Percentiles rank a stretch among this genome's conserved stretches.
Evolutionary conservation across 352 stramenopile genomes (phyloP).

Genomic region (Discostella stelligera): DNA sequence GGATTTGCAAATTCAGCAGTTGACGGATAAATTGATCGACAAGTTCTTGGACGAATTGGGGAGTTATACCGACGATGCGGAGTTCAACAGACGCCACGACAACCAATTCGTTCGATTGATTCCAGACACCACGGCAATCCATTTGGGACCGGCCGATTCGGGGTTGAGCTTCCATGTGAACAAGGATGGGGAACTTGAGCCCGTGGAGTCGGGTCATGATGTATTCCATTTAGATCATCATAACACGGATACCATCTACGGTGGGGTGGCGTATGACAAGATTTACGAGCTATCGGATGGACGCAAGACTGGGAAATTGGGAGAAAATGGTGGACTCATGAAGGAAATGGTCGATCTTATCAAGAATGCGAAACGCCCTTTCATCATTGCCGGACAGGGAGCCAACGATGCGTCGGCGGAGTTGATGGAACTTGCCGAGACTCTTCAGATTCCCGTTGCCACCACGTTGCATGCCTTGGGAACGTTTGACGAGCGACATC

Average conservation of each 20-base stretch:
- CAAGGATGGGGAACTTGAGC: slow-evolving; percentile 37
- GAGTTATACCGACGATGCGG: slow-evolving; percentile 23
- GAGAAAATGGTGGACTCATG: slow-evolving; percentile 45
- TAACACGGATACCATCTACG: slow-evolving; percentile 59
- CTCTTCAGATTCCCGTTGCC: slow-evolving; percentile 92
- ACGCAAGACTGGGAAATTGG: slow-evolving; percentile 56
- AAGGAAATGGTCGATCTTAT: slow-evolving; percentile 85
- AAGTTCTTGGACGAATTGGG: slow-evolving; percentile 56
- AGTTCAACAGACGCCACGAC: slow-evolving; percentile 21
- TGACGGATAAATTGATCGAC: slow-evolving; percentile 65
- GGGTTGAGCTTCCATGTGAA: slow-evolving; percentile 70
- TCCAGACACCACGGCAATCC: slow-evolving; percentile 54
- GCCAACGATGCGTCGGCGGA: slow-evolving; percentile 86
- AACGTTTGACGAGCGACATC: slow-evolving; percentile 90
- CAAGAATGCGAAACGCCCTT: slow-evolving; percentile 91
- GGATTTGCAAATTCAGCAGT: slow-evolving; percentile 87
- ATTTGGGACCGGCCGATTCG: slow-evolving; percentile 61
- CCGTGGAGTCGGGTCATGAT: slow-evolving; percentile 54
- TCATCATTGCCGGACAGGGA: slow-evolving; percentile 93
- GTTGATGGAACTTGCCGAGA: slow-evolving; percentile 88
- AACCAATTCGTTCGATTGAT: slow-evolving; percentile 52
- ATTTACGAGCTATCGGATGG: slow-evolving; percentile 45
- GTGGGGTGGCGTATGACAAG: slow-evolving; percentile 40
- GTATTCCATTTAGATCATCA: slow-evolving; percentile 72
- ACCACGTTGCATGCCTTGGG: slow-evolving; percentile 92